Evolutionary conservation across 2,329 filamentous ascomycete species (phyloP).

Genomic region (Lachnellula cervina): DNA sequence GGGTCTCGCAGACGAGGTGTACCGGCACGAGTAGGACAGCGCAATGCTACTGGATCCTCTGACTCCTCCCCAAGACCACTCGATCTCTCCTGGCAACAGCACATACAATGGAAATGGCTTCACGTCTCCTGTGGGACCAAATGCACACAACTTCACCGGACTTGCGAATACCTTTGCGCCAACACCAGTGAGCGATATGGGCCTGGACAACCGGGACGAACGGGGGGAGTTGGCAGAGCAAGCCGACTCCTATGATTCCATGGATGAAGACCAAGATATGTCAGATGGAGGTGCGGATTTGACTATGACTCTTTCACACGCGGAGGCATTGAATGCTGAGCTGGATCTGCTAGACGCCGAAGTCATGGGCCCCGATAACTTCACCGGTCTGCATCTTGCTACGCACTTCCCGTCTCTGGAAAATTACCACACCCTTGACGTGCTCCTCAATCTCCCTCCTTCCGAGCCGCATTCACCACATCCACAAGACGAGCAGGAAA

Average conservation of each 20-base stretch:
- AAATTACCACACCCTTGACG: neutral
- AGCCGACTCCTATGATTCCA: constrained; percentile 5
- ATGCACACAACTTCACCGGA: neutral
- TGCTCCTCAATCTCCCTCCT: neutral
- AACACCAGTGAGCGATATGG: constrained; percentile 16
- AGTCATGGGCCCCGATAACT: constrained; percentile 16
- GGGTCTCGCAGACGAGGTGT: constrained; percentile 7
- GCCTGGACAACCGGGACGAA: constrained; percentile 9
- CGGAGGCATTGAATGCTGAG: constrained; percentile 19
- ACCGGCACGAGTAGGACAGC: constrained; percentile 13
- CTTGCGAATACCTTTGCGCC: constrained; percentile 1
- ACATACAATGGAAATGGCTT: constrained; percentile 14
- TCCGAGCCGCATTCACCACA: neutral
- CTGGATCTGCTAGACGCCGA: constrained; percentile 25
- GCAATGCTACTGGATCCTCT: constrained; percentile 25
- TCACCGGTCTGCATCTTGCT: neutral
- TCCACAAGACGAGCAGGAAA: constrained; percentile 1
- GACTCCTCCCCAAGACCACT: constrained; percentile 23
- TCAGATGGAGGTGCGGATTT: constrained; percentile 25
- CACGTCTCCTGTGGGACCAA: neutral
- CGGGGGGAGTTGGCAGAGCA: constrained; percentile 12
- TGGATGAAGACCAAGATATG: constrained; percentile 29
- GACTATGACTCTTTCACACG: constrained; percentile 19
- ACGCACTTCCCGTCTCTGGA: neutral
- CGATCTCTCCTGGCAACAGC: constrained; percentile 14